Conservation (phyloP, 2,329 filamentous ascomycete genomes). For the Stagonosporopsis chrysanthemi region DNA sequence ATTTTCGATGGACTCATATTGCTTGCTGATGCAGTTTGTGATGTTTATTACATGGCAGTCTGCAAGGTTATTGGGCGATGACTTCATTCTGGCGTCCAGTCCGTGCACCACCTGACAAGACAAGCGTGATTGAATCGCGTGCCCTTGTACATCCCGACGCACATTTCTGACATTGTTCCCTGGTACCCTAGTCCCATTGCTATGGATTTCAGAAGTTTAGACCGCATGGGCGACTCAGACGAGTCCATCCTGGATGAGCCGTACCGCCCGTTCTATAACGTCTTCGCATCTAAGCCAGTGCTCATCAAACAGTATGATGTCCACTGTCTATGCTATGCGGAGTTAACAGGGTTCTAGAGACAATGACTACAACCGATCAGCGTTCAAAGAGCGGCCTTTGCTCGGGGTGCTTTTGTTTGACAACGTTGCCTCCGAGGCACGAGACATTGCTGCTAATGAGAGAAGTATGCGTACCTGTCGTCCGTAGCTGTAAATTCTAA, state of each 20-base stretch:
- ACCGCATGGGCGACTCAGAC: slow-evolving; percentile 39
- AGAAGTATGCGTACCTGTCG: slow-evolving; percentile 58
- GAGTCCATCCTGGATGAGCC: slow-evolving; percentile 43
- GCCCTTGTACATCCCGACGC: neutral
- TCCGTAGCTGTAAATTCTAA: slow-evolving; percentile 10
- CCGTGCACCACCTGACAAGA: slow-evolving; percentile 5
- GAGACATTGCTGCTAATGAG: slow-evolving; percentile 82
- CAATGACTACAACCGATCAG: slow-evolving; percentile 52
- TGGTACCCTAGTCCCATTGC: neutral
- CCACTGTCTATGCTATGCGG: neutral
- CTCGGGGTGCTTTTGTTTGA: slow-evolving; percentile 75
- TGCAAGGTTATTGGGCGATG: slow-evolving; percentile 8
- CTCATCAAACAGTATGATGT: slow-evolving; percentile 49
- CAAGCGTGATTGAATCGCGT: slow-evolving; percentile 17
- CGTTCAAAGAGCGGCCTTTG: slow-evolving; percentile 69
- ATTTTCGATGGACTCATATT: slow-evolving; percentile 29
- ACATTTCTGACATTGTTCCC: neutral
- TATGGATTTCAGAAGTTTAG: slow-evolving; percentile 45
- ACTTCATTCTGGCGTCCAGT: slow-evolving; percentile 12
- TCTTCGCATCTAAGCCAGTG: slow-evolving; percentile 58
- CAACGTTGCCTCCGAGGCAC: slow-evolving; percentile 75
- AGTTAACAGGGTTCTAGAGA: slow-evolving; percentile 35
- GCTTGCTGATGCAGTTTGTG: slow-evolving; percentile 1
- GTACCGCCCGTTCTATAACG: slow-evolving; percentile 62
- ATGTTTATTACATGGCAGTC: neutral